Percentiles rank a stretch among this genome's conserved stretches.
Conservation (phyloP, 2,329 filamentous ascomycete species). For the Lecanicillium sp. region DNA sequence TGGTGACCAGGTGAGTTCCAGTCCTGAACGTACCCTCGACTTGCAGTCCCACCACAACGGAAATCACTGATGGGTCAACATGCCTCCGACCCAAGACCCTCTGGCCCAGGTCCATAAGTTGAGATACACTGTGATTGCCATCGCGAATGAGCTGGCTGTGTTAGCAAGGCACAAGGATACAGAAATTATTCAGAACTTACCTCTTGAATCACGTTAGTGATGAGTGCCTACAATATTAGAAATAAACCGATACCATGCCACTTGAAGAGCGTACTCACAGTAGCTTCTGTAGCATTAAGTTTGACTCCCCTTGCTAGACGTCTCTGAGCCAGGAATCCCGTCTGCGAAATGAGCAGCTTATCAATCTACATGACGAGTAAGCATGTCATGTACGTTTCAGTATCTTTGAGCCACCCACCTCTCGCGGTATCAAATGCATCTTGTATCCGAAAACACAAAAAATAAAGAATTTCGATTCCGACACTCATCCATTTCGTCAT, state of each 20-base stretch:
- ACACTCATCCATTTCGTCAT: not conserved
- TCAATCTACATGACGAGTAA: constrained; percentile 58
- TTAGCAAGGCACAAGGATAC: not conserved
- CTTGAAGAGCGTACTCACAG: constrained; percentile 42
- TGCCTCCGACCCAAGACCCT: constrained; percentile 92
- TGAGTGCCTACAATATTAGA: not conserved
- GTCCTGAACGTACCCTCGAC: constrained; percentile 89
- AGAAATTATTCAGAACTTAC: not conserved
- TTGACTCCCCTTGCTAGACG: constrained; percentile 81
- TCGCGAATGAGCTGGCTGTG: constrained; percentile 68
- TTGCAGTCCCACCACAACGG: constrained; percentile 76
- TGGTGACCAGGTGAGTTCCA: constrained; percentile 90
- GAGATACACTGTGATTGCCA: constrained; percentile 84
- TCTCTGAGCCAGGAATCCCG: constrained; percentile 80
- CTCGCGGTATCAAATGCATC: constrained; percentile 45
- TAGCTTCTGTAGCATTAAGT: constrained; percentile 85
- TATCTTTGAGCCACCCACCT: constrained; percentile 31
- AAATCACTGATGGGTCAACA: constrained; percentile 75
- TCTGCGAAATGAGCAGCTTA: constrained; percentile 88
- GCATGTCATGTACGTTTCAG: constrained; percentile 24
- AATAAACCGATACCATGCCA: not conserved
- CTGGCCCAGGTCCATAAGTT: constrained; percentile 85
- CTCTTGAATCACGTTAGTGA: constrained; percentile 8
- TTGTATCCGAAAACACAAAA: not conserved
- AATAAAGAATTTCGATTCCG: not conserved